Conservation (phyloP, 768 basidiomycete genomes). For the Calocera cornea region DNA sequence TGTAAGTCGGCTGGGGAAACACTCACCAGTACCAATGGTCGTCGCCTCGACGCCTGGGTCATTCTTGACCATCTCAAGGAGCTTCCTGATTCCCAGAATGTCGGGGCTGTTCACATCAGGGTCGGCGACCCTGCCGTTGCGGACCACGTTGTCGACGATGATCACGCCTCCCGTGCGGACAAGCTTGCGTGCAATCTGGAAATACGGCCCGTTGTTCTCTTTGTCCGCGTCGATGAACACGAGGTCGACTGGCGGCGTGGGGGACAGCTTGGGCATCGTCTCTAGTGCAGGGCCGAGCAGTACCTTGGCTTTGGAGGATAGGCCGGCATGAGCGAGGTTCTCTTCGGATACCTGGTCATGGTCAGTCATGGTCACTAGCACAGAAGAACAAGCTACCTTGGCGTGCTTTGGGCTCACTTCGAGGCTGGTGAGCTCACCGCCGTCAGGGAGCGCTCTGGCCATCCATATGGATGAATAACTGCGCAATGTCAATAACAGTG, state of each 20-base stretch:
- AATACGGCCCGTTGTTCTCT: constrained; percentile 39
- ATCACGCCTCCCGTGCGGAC: constrained; percentile 48
- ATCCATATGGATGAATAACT: constrained; percentile 25
- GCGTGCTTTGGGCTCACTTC: constrained; percentile 23
- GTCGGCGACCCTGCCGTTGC: constrained; percentile 14
- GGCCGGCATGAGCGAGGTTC: constrained; percentile 43
- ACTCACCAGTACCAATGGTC: background rate
- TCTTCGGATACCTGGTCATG: constrained; percentile 38
- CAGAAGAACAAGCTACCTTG: too few species aligned
- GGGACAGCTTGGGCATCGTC: constrained; percentile 34
- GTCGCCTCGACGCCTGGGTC: background rate
- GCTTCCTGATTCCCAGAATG: background rate
- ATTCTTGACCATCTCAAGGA: background rate
- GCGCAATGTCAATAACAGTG: too few species aligned
- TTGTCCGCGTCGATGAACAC: constrained; percentile 67
- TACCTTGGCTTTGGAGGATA: constrained; percentile 36
- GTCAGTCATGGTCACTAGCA: too few species aligned
- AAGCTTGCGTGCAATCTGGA: constrained; percentile 46
- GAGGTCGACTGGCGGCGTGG: constrained; percentile 45
- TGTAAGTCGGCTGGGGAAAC: too few species aligned
- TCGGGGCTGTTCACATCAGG: background rate
- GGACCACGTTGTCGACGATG: constrained; percentile 21
- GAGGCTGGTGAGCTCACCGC: constrained; percentile 25
- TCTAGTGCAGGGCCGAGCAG: constrained; percentile 39
- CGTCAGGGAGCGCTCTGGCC: constrained; percentile 20